phyloP scores from a whole-genome alignment of 2,329 filamentous ascomycete genomes.

The Epichloe hybrida region DNA sequence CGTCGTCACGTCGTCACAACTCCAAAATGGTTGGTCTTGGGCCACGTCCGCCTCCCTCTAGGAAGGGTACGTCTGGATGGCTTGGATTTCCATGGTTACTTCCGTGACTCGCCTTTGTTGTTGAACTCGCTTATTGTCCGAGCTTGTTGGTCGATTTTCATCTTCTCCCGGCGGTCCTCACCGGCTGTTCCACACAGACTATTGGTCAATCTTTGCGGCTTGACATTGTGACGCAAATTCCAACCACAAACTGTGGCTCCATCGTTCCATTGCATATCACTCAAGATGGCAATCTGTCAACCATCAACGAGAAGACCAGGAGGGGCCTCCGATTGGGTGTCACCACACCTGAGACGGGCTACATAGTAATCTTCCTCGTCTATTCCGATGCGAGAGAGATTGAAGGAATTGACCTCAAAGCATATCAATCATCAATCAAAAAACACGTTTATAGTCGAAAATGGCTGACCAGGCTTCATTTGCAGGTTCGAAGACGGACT shows the following conservation, averaged over 20 bases:
- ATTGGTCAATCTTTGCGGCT: background rate
- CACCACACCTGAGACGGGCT: background rate
- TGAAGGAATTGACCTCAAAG: background rate
- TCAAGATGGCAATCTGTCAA: background rate
- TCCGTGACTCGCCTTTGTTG: background rate
- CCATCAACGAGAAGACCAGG: background rate
- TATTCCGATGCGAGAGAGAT: background rate
- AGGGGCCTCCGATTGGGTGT: background rate
- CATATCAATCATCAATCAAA: background rate
- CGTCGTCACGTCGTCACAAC: conserved; percentile 15
- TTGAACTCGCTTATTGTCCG: background rate
- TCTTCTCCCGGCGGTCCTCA: background rate
- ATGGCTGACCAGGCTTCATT: conserved; percentile 9
- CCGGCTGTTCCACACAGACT: background rate
- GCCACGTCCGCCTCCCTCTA: conserved; percentile 35
- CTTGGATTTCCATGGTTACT: background rate
- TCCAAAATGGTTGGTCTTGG: conserved; percentile 37
- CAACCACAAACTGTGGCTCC: background rate
- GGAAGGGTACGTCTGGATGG: conserved; percentile 50
- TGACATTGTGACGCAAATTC: background rate
- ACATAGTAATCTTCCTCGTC: background rate
- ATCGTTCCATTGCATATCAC: background rate
- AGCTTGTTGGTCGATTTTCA: background rate
- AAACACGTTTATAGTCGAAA: background rate
- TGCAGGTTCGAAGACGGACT: conserved; percentile 76